A percentile compares a stretch with the other conserved stretches of the same genome.
phyloP scores from a whole-genome alignment of 345 rosid genomes.

The Eucalyptus polybractea region DNA sequence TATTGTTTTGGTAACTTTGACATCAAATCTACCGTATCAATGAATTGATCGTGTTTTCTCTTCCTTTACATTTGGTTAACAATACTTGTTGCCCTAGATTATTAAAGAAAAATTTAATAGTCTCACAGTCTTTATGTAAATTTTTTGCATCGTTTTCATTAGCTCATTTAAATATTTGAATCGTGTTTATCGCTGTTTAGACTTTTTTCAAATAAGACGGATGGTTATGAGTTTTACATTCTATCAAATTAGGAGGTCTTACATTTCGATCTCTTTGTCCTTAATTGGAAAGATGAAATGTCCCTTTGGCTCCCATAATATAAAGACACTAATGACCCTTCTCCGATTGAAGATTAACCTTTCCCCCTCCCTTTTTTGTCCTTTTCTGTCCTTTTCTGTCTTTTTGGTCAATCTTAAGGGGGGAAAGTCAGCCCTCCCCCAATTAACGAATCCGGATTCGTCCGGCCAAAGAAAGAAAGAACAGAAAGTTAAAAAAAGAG shows the following conservation, averaged over 20 bases:
- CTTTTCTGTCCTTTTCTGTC: neutral
- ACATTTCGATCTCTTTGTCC: neutral
- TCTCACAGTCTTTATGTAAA: neutral
- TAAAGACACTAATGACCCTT: neutral
- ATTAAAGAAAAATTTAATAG: neutral
- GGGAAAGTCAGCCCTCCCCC: neutral
- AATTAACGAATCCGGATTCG: neutral
- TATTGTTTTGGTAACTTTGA: neutral
- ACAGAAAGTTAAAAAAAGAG: too few species aligned
- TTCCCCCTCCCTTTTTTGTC: accelerated
- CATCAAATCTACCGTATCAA: neutral
- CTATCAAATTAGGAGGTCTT: neutral
- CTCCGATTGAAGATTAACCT: neutral
- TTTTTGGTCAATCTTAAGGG: neutral
- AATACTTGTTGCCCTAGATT: neutral
- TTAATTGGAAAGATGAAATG: too few species aligned
- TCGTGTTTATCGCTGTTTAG: neutral
- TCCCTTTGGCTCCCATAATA: neutral
- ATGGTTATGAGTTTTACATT: neutral
- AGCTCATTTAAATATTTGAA: neutral
- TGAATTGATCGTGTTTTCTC: neutral
- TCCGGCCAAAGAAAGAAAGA: neutral
- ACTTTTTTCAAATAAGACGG: neutral
- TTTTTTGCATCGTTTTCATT: neutral
- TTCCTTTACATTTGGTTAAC: neutral